Base-by-base conservation (phyloP, 164 flowering plant species). In the Vitis cinerea region DNA sequence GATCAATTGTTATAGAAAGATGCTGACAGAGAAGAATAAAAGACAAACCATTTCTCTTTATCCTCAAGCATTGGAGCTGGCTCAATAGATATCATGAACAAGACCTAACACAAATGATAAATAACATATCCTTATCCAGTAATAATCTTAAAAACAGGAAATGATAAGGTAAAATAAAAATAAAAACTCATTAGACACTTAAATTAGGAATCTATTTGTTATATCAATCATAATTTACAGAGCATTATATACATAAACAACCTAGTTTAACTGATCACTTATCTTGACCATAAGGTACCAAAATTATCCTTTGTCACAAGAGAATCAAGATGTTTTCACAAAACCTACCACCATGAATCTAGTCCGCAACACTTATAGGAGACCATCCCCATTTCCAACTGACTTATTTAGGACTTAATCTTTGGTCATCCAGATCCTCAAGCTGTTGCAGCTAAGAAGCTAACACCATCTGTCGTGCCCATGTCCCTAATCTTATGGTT, bases 31-130 rank as follows among this genome's bases (percentile, higher is more conserved):
- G 48, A 72, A 80, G 63, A 64, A n/a, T 49, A 3, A 59, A 71
- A 44, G 56, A 67, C 91, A 61, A 65, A 96, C 99, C 99, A 96
- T 86, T 91, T 92, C 75, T 96, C 99, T 86, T 93, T 96, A 72
- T 96, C 99, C 82, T 96, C 97, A 50, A 96, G 99, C 99, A 96
- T 96, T 72, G 99, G 99, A 78, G 99, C 98, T 69, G 99, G 98
- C 80, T 96, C 99, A 66, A 78, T 84, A 15, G 94, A 90, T 78
- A 96, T 93, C 99, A 96, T 96, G 82, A 96, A 96, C 65, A 93
- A 75, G 61, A 93, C 98, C 99, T 96, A 73, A 62, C 65, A 77
- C 56, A 74, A 61, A 52, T 0, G 55, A 59, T 12, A 57, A 52
- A 48, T 15, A 71, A 76, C 31, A 62, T 27, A 66, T 50, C 37